Percentiles rank a stretch among this genome's conserved stretches.
Conservation (phyloP, 805 yeast genomes). For the Cyberlindnera japonica region DNA sequence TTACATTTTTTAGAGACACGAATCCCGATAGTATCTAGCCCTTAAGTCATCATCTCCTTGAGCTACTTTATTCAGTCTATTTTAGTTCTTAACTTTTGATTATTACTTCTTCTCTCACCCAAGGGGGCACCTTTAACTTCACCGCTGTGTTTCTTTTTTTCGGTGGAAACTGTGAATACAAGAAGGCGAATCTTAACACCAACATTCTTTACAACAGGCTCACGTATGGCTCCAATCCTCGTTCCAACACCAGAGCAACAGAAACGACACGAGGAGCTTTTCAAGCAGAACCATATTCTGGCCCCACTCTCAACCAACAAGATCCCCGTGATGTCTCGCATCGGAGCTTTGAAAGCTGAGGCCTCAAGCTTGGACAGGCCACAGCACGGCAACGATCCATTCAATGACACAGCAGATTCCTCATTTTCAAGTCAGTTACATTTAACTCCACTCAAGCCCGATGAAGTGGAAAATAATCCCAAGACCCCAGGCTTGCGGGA, state of each 20-base stretch:
- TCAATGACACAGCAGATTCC: conserved; percentile 4
- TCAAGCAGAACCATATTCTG: conserved; percentile 20
- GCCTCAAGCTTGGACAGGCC: conserved; percentile 1
- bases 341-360: background rate
- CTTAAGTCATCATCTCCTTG: background rate
- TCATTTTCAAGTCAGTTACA: conserved; percentile 7
- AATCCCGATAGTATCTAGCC: background rate
- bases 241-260: conserved; percentile 14
- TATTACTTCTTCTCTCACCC: no score
- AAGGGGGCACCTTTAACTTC: background rate
- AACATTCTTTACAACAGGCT: no score
- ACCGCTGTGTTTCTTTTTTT: background rate
- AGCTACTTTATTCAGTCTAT: background rate
- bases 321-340: conserved; percentile 3
- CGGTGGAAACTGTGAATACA: background rate
- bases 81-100: background rate
- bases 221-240: conserved; percentile 3
- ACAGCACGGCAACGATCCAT: conserved; percentile 1
- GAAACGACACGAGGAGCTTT: conserved; percentile 18
- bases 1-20: conserved; percentile 2
- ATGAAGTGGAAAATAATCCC: conserved; percentile 24
- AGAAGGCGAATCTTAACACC: background rate
- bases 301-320: conserved; percentile 14
- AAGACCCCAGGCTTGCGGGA: conserved; percentile 24
- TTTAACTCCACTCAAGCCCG: conserved; percentile 19